Percentiles rank a stretch among this genome's conserved stretches.
Conservation (phyloP, 345 rosid species). For the Hypericum perforatum region DNA sequence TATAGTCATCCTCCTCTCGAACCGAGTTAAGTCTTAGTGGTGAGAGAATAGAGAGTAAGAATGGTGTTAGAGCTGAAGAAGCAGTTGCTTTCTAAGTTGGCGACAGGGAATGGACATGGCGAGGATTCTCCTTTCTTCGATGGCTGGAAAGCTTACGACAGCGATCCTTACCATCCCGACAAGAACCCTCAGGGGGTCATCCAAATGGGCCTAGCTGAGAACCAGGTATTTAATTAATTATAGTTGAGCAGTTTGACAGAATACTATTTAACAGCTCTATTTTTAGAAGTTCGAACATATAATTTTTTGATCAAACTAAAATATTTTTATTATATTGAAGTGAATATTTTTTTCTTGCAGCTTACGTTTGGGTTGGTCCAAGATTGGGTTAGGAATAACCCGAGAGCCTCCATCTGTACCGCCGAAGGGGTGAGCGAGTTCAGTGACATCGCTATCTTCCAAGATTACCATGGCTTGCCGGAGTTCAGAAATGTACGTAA, state of each 20-base stretch:
- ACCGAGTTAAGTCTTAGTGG: no score
- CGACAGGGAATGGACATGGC: slow-evolving; percentile 59
- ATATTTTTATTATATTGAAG: background rate
- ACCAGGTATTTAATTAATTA: slow-evolving; percentile 39
- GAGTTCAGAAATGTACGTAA: slow-evolving; percentile 51
- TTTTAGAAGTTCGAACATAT: no score
- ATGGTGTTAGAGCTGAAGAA: slow-evolving; percentile 25
- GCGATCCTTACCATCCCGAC: slow-evolving; percentile 53
- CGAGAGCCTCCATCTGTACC: slow-evolving; percentile 67
- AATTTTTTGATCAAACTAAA: no score
- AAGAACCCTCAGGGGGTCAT: slow-evolving; percentile 70
- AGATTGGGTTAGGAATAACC: slow-evolving; percentile 59
- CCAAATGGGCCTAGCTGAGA: slow-evolving; percentile 97
- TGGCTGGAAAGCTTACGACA: slow-evolving; percentile 88
- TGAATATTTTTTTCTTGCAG: slow-evolving; percentile 20
- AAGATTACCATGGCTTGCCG: slow-evolving; percentile 75
- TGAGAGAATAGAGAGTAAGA: background rate
- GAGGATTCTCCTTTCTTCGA: slow-evolving; percentile 70
- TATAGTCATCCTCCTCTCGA: no score
- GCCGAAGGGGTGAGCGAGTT: slow-evolving; percentile 47
- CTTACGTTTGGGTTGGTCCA: slow-evolving; percentile 50
- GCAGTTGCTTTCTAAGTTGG: slow-evolving; percentile 49
- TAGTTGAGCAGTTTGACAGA: no score
- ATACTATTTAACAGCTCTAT: no score
- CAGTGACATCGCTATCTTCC: slow-evolving; percentile 57